Base-by-base conservation (phyloP, 257 asterid species). In the Forsythia viridissima region DNA sequence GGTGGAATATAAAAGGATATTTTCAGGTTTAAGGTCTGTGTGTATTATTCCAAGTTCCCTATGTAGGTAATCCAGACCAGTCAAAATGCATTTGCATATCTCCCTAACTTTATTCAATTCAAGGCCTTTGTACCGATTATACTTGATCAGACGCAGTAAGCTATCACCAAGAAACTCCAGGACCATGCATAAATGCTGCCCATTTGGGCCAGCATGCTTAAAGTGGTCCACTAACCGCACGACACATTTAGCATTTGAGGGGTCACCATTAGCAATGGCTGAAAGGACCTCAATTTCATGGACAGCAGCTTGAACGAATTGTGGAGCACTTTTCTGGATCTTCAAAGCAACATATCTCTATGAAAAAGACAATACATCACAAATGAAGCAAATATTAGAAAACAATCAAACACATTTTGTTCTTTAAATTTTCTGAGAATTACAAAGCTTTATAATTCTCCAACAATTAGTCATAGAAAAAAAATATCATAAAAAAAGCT, bases 111-210 rank as follows among this genome's bases (percentile, higher is more conserved):
- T 92, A 82, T 75, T 87, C 83, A 92, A 57, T 70, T 87, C 95
- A 73, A 96, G 96, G 70, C 98, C 97, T 83, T 90, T 92, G 82
- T 93, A 91, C 16, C 89, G 93, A 84, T 90, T 91, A 82, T 88
- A 89, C 87, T 88, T 93, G 83, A 91, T 88, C 61, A 96, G 87
- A 70, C 88, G 90, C 78, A 96, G 89, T 76, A 96, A 87, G 86
- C 91, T 96, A 84, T 96, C 99, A 41, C 99, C 99, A 41, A 96
- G 96, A 89, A 93, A 96, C 80, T 96, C 97, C 81, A 96, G 88
- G 74, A 88, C 99, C 99, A 96, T 96, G 89, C 99, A 96, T 71
- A 88, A 79, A 83, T 96, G 99, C 86, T 96, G 99, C 71, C 99
- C 98, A 73, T 96, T 96, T 38, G 99, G 99, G 80, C 99, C 99